Percentiles rank a stretch among this genome's conserved stretches.
phyloP scores from a whole-genome alignment of 768 basidiomycete genomes.

The Pisolithus marmoratus region DNA sequence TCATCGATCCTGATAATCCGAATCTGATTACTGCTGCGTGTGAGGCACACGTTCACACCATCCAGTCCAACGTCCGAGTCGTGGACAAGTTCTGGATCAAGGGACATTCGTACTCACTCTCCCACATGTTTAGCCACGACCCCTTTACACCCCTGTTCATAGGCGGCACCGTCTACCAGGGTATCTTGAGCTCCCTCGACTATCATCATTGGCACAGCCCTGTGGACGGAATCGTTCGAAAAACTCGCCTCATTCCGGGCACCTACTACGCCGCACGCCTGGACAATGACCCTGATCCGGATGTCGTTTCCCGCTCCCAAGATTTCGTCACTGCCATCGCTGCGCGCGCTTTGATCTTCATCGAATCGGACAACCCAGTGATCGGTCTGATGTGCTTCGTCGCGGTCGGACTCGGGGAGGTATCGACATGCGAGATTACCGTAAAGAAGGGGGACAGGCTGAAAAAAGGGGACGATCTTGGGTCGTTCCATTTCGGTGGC shows the following conservation, averaged over 20 bases:
- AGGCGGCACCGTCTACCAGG: conserved; percentile 49
- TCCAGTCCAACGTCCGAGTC: conserved; percentile 29
- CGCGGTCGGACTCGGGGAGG: conserved; percentile 55
- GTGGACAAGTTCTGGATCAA: conserved; percentile 53
- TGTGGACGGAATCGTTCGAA: conserved; percentile 36
- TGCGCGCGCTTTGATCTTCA: conserved; percentile 52
- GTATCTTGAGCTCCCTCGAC: conserved; percentile 43
- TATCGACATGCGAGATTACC: conserved; percentile 52
- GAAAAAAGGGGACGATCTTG: conserved; percentile 50
- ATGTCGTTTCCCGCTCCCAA: conserved; percentile 12
- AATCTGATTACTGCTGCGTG: conserved; percentile 43
- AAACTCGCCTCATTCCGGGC: conserved; percentile 30
- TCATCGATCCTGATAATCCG: conserved; percentile 19
- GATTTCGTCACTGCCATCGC: conserved; percentile 44
- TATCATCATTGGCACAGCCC: conserved; percentile 61
- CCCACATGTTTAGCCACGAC: conserved; percentile 45
- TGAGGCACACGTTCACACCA: conserved; percentile 42
- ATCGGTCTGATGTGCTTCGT: conserved; percentile 59
- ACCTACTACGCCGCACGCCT: conserved; percentile 8
- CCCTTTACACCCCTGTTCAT: conserved; percentile 34
- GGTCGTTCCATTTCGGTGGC: conserved; percentile 62
- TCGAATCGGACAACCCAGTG: conserved; percentile 46
- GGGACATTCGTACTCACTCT: conserved; percentile 50
- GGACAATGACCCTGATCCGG: background rate
- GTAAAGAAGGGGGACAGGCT: conserved; percentile 42